Evolutionary conservation across 2,329 filamentous ascomycete species (phyloP).

Genomic region (Colletotrichum navitas): DNA sequence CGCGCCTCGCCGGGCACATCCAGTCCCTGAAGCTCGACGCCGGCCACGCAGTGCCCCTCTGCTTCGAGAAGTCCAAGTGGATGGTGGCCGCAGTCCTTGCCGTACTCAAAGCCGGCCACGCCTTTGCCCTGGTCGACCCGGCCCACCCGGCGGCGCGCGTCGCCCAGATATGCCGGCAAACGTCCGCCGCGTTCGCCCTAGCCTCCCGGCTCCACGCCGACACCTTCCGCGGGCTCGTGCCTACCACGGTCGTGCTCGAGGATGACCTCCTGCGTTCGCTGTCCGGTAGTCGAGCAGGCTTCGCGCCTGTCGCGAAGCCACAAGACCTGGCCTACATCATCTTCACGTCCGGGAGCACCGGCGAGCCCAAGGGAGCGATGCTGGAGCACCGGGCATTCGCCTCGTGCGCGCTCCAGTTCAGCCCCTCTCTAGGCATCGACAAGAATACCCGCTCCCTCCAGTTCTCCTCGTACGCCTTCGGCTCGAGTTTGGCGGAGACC

Average conservation of each 20-base stretch:
- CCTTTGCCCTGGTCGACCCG: constrained; percentile 47
- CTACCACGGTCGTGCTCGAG: neutral
- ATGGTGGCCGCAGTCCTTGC: constrained; percentile 50
- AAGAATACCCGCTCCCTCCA: constrained; percentile 42
- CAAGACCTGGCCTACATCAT: constrained; percentile 14
- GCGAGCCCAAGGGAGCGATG: constrained; percentile 17
- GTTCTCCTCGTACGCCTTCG: constrained; percentile 53
- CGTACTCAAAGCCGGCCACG: constrained; percentile 52
- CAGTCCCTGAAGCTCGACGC: constrained; percentile 32
- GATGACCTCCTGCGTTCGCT: constrained; percentile 38
- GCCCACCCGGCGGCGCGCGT: constrained; percentile 44
- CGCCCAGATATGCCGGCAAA: constrained; percentile 34
- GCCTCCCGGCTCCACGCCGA: constrained; percentile 2
- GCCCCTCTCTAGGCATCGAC: constrained; percentile 40
- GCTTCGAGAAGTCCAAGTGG: constrained; percentile 55
- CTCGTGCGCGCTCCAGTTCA: neutral
- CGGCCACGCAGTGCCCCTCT: constrained; percentile 49
- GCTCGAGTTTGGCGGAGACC: constrained; percentile 54
- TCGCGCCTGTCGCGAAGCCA: constrained; percentile 8
- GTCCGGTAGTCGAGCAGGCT: neutral
- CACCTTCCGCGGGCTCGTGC: neutral
- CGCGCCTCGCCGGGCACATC: constrained; percentile 38
- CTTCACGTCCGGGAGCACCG: constrained; percentile 18
- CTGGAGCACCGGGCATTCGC: constrained; percentile 4
- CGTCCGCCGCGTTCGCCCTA: constrained; percentile 17